Conservation (phyloP, 2,329 filamentous ascomycete species). For the Eurotiales sp. region DNA sequence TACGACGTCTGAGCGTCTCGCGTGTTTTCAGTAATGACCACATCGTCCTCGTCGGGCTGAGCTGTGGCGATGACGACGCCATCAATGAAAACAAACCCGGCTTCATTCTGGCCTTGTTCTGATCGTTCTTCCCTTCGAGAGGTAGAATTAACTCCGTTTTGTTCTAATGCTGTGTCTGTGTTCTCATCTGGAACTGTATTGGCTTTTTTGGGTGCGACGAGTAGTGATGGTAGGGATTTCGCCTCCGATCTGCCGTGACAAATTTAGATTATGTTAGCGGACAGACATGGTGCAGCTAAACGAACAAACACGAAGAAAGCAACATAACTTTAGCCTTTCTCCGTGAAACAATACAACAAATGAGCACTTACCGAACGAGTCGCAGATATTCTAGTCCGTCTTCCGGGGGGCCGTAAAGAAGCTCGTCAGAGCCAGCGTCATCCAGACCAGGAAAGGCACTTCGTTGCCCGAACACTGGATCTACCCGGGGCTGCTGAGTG, state of each 20-base stretch:
- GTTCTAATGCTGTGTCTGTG: neutral
- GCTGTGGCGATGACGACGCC: conserved; percentile 10
- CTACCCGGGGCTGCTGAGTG: conserved; percentile 42
- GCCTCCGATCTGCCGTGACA: conserved; percentile 63
- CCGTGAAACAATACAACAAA: conserved; percentile 9
- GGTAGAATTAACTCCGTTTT: neutral
- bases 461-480: conserved; percentile 67
- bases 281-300: conserved; percentile 8
- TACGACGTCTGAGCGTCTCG: conserved; percentile 61
- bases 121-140: neutral
- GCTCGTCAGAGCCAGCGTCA: conserved; percentile 47
- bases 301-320: conserved; percentile 12
- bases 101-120: neutral
- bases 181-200: conserved; percentile 21
- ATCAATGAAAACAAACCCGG: conserved; percentile 11
- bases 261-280: no score
- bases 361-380: conserved; percentile 61
- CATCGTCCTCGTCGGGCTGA: conserved; percentile 10
- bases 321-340: conserved; percentile 26
- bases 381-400: conserved; percentile 68
- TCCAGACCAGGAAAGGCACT: conserved; percentile 66
- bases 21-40: conserved; percentile 28
- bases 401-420: conserved; percentile 64
- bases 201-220: conserved; percentile 59
- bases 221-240: conserved; percentile 65